phyloP scores from a whole-genome alignment of 352 stramenopile species.

The Pythium aquatile region DNA sequence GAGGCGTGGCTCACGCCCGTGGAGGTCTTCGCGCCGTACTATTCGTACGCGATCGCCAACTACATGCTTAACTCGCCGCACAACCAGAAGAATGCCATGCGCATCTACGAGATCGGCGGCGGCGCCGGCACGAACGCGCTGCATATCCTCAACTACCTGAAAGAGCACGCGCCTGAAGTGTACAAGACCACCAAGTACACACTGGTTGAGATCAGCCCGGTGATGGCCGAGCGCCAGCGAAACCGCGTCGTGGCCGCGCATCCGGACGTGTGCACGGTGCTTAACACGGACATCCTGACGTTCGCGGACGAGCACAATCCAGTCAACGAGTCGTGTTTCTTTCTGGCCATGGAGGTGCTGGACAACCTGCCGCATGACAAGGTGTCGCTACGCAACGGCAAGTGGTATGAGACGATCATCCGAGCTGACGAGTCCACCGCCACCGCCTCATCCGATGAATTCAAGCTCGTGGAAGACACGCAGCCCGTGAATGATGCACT shows the following conservation, averaged over 20 bases:
- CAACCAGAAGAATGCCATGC: conserved; percentile 30
- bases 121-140: conserved; percentile 88
- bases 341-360: conserved; percentile 87
- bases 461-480: conserved; percentile 42
- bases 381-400: conserved; percentile 64
- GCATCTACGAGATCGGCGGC: conserved; percentile 87
- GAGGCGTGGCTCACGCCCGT: conserved; percentile 91
- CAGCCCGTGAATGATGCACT: conserved; percentile 65
- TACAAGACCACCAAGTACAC: conserved; percentile 86
- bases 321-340: conserved; percentile 64
- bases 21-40: conserved; percentile 87
- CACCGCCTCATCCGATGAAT: background rate
- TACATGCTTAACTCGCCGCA: conserved; percentile 85
- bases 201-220: conserved; percentile 86
- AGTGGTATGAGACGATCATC: conserved; percentile 77
- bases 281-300: conserved; percentile 83
- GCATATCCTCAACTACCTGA: conserved; percentile 88
- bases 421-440: conserved; percentile 24
- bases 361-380: conserved; percentile 93
- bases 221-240: conserved; percentile 82
- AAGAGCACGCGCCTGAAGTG: conserved; percentile 62
- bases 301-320: conserved; percentile 57
- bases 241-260: conserved; percentile 58
- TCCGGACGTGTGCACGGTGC: conserved; percentile 57
- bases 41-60: conserved; percentile 84